Base-by-base conservation (phyloP, 1,284 basidiomycete genomes). In the Rhizoctonia solani region DNA sequence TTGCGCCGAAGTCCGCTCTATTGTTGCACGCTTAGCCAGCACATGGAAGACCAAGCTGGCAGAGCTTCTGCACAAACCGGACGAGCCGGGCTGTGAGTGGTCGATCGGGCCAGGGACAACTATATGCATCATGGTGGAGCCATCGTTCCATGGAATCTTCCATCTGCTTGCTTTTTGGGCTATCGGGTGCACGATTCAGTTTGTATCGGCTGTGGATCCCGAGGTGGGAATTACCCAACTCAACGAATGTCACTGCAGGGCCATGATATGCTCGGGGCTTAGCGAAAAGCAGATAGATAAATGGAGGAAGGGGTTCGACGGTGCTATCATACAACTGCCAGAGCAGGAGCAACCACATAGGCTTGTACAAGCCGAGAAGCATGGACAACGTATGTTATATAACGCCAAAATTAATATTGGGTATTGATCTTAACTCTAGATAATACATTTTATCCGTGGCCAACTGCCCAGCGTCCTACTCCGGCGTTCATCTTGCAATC, bases 151-250 rank as follows among this genome's bases (percentile, higher is more conserved):
- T 23, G 30, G 32, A 4, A n/a, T 32, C 29, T 54, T 54, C 32
- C 53, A 54, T 25, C 53, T 34, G 16, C 32, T 54, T 16, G 53
- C 53, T 37, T 54, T 54, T 39, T 54, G 53, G 53, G 30, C 53
- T 19, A 30, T 54, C 4, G 53, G 53, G 3, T 54, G 53, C 21
- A 59, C 56, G 1, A 30, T 59, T 29, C 56, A 59, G n/a, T 49
- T 47, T 19, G 9, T 49, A 6, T 30, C 44, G 5, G 14, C 11
- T 4, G 16, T 49, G 3, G 56, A 44, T 3, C 42, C 46, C 13
- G 42, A 47, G 16, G n/a, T 49, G 1, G 30, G 32, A 21, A 29
- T 21, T 21, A 4, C 3, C 1, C 8, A 39, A 8, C 23, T 54
- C 13, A 37, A 39, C 19, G 32, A 54, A 14, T 32, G n/a, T 8